Evolutionary conservation across 2,329 filamentous ascomycete genomes (phyloP), one percentile per base, ranked within the genome.

Genomic region (Ceratocystis cacaofunesta): DNA sequence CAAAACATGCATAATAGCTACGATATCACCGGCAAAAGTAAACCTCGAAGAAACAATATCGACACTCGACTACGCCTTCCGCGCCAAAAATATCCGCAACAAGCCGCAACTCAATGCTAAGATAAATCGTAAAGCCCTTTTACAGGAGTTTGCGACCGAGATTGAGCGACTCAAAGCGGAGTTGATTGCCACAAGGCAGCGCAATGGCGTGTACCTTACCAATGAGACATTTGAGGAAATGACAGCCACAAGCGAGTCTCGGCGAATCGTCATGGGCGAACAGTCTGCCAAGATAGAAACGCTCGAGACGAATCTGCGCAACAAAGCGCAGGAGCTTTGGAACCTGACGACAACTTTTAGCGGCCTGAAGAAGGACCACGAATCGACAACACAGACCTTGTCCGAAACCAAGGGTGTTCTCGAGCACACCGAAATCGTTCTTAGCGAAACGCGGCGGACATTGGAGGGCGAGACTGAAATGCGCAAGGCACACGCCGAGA

Each of bases 41-140:
- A 99, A 97, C 71, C 79, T 99, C 1, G 94, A 99, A 72, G 94
- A 99, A 75, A 99, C 95, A 0, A 97, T 99, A 68, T 97, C 94
- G 0, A 99, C 95, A 0, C 81, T 99, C 1, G 94, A 99, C 74
- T 99, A 99, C 73, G 95, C 94, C 10, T 97, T 97, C 76, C 85
- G 94, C 60, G 94, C 94, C 17, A 99, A 99, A 79, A 97, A 99
- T 70, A 99, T 99, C 71, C 88, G 90, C 62, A 99, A 99, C 76
- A 96, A 96, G 75, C 95, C 94, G 0, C 94, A 99, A 72, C 82
- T 95, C 71, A 99, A 97, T 75, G 89, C 90, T 61, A 83, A 90
- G 72, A 85, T 97, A 69, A 92, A 90, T 69, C 99, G 97, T 76
- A 95, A 94, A 76, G 96, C 90, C 2, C 76, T 99, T 12, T 80